Percentiles rank a stretch among this genome's conserved stretches.
Conservation (phyloP, 345 rosid genomes). For the Erodium maritimum region DNA sequence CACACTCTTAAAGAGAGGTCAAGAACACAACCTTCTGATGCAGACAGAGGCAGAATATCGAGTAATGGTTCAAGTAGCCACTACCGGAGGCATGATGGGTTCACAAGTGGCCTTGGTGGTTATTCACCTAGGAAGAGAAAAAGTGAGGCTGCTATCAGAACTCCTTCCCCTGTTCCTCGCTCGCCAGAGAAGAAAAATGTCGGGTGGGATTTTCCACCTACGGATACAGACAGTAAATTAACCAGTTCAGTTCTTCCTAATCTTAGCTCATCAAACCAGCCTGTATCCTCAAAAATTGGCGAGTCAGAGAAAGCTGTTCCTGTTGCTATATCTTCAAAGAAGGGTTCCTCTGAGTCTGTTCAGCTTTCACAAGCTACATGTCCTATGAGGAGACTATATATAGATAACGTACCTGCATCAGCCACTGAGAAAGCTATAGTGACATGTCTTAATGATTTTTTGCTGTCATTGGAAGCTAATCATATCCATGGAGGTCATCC, state of each 20-base stretch:
- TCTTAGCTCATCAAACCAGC: conserved; percentile 29
- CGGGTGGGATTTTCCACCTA: conserved; percentile 71
- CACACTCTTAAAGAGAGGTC: conserved; percentile 34
- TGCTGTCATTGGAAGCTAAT: conserved; percentile 59
- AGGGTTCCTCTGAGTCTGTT: conserved; percentile 47
- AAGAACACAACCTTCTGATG: conserved; percentile 36
- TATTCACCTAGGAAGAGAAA: conserved; percentile 90
- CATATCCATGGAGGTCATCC: conserved; percentile 59
- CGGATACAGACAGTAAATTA: conserved; percentile 17
- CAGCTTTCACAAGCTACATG: conserved; percentile 82
- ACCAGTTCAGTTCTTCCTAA: conserved; percentile 31
- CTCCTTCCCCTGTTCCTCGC: conserved; percentile 53
- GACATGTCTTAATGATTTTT: conserved; percentile 47
- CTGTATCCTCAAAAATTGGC: conserved; percentile 23
- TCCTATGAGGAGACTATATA: conserved; percentile 78
- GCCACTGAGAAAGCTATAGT: conserved; percentile 71
- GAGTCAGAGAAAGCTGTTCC: conserved; percentile 32
- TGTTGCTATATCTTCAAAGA: conserved; percentile 22
- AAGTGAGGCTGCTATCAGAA: conserved; percentile 45
- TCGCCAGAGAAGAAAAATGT: conserved; percentile 64
- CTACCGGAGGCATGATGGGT: conserved; percentile 36
- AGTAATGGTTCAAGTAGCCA: conserved; percentile 44
- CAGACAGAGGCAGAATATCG: conserved; percentile 21
- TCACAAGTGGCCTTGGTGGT: conserved; percentile 77
- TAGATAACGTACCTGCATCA: conserved; percentile 70